Evolutionary conservation across 805 yeast genomes (phyloP).

Genomic region (Starmerella vaccinii): DNA sequence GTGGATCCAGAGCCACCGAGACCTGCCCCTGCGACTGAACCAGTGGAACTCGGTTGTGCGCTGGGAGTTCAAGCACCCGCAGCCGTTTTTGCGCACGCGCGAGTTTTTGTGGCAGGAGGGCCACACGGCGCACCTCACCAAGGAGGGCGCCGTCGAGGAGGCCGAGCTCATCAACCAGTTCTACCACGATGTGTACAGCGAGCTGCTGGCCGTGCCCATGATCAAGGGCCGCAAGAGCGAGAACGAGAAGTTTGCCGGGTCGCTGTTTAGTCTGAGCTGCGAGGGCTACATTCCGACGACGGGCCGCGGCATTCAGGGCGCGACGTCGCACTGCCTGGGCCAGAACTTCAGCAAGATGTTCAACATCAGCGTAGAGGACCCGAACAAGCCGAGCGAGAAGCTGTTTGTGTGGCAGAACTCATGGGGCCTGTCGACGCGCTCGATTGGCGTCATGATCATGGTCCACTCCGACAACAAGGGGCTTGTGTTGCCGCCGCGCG

Average conservation of each 20-base stretch:
- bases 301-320: constrained; percentile 99
- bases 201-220: constrained; percentile 93
- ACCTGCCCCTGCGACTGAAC: constrained; percentile 87
- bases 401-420: constrained; percentile 90
- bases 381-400: constrained; percentile 70
- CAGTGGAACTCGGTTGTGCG: constrained; percentile 99
- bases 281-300: constrained; percentile 97
- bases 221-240: constrained; percentile 91
- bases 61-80: constrained; percentile 99
- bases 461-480: constrained; percentile 98
- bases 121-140: constrained; percentile 90
- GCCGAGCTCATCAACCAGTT: constrained; percentile 76
- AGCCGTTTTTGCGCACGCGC: constrained; percentile 96
- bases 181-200: constrained; percentile 77
- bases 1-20: constrained; percentile 98
- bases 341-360: constrained; percentile 98
- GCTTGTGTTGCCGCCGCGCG: constrained; percentile 93
- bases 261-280: constrained; percentile 85
- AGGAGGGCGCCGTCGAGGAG: constrained; percentile 70
- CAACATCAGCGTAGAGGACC: constrained; percentile 89
- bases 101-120: constrained; percentile 99
- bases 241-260: constrained; percentile 98
- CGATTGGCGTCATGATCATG: constrained; percentile 99
- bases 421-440: constrained; percentile 98
- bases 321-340: constrained; percentile 95